Percentiles rank a stretch among this genome's conserved stretches.
Conservation (phyloP, 202 grass and related monocot species). For the Digitaria exilis region DNA sequence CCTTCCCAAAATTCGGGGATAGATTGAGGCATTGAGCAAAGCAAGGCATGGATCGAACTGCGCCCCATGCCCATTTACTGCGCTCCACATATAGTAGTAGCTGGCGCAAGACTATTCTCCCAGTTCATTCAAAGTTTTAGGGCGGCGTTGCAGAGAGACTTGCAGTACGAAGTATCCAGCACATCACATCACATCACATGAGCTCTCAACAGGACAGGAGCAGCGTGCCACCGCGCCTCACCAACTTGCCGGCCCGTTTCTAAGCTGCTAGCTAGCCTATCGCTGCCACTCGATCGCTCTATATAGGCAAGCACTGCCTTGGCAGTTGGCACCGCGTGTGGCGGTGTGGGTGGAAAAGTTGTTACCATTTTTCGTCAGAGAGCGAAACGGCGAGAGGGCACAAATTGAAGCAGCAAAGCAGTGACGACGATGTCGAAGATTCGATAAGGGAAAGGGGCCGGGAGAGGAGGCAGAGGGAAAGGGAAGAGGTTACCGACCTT, state of each 20-base stretch:
- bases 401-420: not conserved
- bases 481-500: constrained; percentile 57
- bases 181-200: constrained; percentile 20
- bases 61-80: constrained; percentile 17
- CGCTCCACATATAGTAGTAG: not conserved
- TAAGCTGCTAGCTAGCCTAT: not conserved
- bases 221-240: not conserved
- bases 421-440: too few relatives aligned
- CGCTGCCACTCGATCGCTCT: not conserved
- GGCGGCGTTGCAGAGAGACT: not conserved
- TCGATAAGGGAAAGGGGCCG: not conserved
- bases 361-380: not conserved
- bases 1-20: not conserved
- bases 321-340: not conserved
- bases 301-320: not conserved
- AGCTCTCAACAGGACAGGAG: not conserved
- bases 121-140: constrained; percentile 2
- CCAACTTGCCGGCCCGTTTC: constrained; percentile 20
- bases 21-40: constrained; percentile 6
- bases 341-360: not conserved
- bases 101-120: not conserved
- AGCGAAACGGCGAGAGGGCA: not conserved
- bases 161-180: not conserved
- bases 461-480: too few relatives aligned
- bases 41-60: constrained; percentile 4